Conservation (phyloP, 2,329 filamentous ascomycete species). For the Emergomyces orientalis region DNA sequence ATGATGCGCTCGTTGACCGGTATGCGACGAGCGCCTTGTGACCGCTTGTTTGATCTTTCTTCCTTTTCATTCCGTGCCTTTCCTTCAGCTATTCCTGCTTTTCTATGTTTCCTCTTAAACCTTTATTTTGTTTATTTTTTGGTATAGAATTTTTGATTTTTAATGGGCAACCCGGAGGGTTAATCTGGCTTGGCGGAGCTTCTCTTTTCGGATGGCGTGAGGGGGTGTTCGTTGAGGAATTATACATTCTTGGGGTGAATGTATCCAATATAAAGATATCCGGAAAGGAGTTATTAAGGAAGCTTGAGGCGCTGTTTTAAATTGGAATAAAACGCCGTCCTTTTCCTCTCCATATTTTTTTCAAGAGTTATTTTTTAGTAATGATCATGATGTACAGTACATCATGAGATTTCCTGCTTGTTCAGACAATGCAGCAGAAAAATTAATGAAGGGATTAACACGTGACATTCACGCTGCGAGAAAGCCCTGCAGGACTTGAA, state of each 20-base stretch:
- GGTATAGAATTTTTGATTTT: neutral
- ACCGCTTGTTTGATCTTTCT: neutral
- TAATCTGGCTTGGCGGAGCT: neutral
- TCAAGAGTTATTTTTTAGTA: too few species aligned
- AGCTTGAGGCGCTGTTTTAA: neutral
- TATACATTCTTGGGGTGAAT: neutral
- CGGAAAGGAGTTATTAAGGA: neutral
- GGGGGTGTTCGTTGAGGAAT: neutral
- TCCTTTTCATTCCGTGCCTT: too few species aligned
- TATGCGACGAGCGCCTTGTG: conserved; percentile 4
- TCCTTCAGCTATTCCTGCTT: neutral
- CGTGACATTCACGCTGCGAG: too few species aligned
- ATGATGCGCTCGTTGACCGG: conserved; percentile 3
- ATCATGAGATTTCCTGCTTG: too few species aligned
- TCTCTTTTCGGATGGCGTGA: neutral
- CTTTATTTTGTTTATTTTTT: neutral
- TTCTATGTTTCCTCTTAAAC: neutral
- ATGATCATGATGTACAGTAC: too few species aligned
- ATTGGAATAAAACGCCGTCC: neutral
- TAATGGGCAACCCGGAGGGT: neutral
- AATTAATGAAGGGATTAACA: too few species aligned
- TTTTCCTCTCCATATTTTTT: neutral
- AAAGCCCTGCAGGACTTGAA: too few species aligned
- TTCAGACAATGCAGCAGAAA: too few species aligned
- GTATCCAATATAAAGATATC: neutral